These are phyloP conservation scores for Biscogniauxia marginata DNA, from an alignment of 2,329 filamentous ascomycete genomes.

Conservation along the genomic window DNA sequence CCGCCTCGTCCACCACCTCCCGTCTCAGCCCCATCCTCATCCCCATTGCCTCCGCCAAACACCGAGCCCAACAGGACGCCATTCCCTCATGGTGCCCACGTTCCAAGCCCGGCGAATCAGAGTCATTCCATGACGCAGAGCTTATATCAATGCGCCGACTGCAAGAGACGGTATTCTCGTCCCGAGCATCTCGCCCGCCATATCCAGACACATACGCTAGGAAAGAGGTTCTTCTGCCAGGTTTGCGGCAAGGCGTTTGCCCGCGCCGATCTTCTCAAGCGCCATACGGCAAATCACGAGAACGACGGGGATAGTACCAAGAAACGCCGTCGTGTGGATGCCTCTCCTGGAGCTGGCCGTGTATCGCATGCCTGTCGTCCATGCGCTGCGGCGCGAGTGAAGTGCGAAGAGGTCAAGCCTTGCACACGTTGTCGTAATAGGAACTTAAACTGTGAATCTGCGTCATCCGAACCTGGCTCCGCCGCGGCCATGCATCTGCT, in stretches of 20 bases:
- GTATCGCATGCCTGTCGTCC: conserved; percentile 53
- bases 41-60: conserved; percentile 3
- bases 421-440: conserved; percentile 50
- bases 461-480: conserved; percentile 37
- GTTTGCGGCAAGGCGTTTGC: conserved; percentile 55
- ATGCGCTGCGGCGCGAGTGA: conserved; percentile 52
- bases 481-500: conserved; percentile 44
- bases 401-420: conserved; percentile 55
- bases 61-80: neutral
- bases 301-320: conserved; percentile 45
- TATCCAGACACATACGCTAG: conserved; percentile 29
- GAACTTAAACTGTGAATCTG: conserved; percentile 45
- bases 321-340: conserved; percentile 45
- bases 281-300: conserved; percentile 51
- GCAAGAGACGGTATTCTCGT: conserved; percentile 50
- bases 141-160: conserved; percentile 51
- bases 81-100: neutral
- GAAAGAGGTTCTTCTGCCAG: conserved; percentile 30
- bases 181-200: conserved; percentile 50
- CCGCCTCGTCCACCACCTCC: neutral
- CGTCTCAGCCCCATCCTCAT: conserved; percentile 3
- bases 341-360: conserved; percentile 45
- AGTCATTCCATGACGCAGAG: conserved; percentile 29
- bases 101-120: conserved; percentile 12
- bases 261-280: conserved; percentile 52